Evolutionary conservation across 306 rosid genomes (phyloP), one percentile per base, ranked within the genome.

Genomic region (Acmispon strigosus): DNA sequence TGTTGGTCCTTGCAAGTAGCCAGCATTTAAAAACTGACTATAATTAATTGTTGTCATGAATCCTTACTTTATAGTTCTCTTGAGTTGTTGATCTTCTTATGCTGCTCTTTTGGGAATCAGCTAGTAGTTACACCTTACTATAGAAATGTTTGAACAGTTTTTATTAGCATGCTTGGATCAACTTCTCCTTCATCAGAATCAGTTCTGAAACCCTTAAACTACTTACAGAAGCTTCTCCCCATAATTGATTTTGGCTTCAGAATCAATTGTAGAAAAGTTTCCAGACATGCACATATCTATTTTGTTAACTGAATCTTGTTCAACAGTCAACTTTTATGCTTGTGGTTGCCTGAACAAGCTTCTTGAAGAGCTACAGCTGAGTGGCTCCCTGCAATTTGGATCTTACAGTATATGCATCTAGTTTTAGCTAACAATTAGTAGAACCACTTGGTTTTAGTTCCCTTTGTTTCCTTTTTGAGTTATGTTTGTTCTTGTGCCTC

Each of bases 401-500:
- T n/a, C n/a, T n/a, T n/a, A n/a, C n/a, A n/a, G n/a, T n/a, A n/a
- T n/a, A n/a, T n/a, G 22, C 24, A 50, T 52, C 48, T 54, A 10
- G 16, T 53, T 55, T 62, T 47, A 62, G 15, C 55, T 61, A 58
- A 18, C 36, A 11, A n/a, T 34, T 45, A 34, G 49, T n/a, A 22
- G 70, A 73, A 57, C 66, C 56, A 43, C 60, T 56, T 9, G 34
- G 12, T 70, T 57, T 52, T 50, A 3, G 43, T 53, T 19, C 55
- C 27, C 36, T 39, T n/a, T 17, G 32, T 48, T 19, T 57, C 52
- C 15, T 13, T 34, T 55, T 37, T 19, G 16, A 39, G 18, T 60
- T 41, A 6, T 49, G 60, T 54, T 73, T 59, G 54, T 45, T 68
- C 50, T 19, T 42, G 81, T 69, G 62, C 29, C 72, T 36, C 12